Evolutionary conservation across 1,284 basidiomycete species (phyloP).

Genomic region (Clitocybe nebularis): DNA sequence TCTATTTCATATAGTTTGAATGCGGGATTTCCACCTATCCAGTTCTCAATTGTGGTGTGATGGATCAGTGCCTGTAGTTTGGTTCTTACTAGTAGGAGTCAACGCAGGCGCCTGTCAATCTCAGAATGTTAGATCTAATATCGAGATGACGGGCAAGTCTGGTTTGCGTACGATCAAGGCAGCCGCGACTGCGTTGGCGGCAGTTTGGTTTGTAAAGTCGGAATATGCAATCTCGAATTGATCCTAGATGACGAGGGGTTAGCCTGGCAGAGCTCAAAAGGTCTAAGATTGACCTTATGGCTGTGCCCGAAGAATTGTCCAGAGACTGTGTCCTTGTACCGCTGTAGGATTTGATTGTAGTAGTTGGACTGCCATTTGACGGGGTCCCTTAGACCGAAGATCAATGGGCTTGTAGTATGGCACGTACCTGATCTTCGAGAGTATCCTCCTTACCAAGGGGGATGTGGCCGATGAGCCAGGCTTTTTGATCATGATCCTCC

Average conservation of each 20-base stretch:
- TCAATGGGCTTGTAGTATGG: no score
- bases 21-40: slow-evolving; percentile 1
- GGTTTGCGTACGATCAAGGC: not conserved
- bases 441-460: slow-evolving; percentile 9
- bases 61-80: no score
- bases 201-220: not conserved
- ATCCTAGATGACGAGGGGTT: no score
- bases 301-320: not conserved
- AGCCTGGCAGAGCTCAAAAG: no score
- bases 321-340: not conserved
- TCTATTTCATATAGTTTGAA: not conserved
- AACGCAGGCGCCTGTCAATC: not conserved
- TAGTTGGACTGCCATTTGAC: not conserved
- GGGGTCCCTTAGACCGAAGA: not conserved
- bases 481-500: slow-evolving; percentile 14
- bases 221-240: not conserved
- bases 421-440: slow-evolving; percentile 5
- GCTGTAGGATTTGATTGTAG: not conserved
- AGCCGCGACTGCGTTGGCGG: not conserved
- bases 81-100: not conserved
- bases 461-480: slow-evolving; percentile 18
- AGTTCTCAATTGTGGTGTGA: no score
- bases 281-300: not conserved
- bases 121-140: no score
- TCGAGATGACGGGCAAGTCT: not conserved